phyloP scores from a whole-genome alignment of 1,139 yeast genomes.

The Debaryomyces coudertii region DNA sequence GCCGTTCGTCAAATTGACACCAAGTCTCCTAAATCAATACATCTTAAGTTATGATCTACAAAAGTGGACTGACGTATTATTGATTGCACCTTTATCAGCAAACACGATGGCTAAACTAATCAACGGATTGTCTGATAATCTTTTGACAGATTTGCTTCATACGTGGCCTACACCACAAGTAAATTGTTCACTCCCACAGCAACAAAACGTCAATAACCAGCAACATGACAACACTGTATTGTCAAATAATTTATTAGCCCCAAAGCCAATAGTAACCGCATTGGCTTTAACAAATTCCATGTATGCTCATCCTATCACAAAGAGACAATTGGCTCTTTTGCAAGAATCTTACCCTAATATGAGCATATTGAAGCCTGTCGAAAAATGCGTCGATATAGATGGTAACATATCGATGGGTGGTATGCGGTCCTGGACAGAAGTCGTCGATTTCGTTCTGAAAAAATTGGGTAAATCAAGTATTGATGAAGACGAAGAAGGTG shows the following conservation, averaged over 20 bases:
- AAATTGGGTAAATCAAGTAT: conserved; percentile 29
- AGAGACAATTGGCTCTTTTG: conserved; percentile 24
- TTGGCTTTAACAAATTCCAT: conserved; percentile 32
- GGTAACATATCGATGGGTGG: conserved; percentile 39
- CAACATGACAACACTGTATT: conserved; percentile 22
- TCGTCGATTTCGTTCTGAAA: conserved; percentile 31
- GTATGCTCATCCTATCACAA: conserved; percentile 37
- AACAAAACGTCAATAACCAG: conserved; percentile 3
- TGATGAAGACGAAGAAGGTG: conserved; percentile 27
- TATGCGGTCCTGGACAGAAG: conserved; percentile 36
- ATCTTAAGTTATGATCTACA: conserved; percentile 27
- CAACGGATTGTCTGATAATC: conserved; percentile 32
- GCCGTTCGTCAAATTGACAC: conserved; percentile 15
- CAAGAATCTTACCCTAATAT: conserved; percentile 33
- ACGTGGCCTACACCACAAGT: conserved; percentile 28
- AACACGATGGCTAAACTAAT: conserved; percentile 34
- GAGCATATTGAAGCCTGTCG: conserved; percentile 33
- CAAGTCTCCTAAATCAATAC: conserved; percentile 20
- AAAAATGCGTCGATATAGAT: conserved; percentile 33
- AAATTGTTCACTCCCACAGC: conserved; percentile 6
- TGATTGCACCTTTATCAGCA: conserved; percentile 35
- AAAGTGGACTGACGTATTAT: conserved; percentile 37
- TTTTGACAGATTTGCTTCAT: conserved; percentile 30
- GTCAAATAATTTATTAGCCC: conserved; percentile 22
- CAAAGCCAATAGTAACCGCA: conserved; percentile 33